Conservation (phyloP, 116 monocot species). For the Posidonia oceanica region DNA sequence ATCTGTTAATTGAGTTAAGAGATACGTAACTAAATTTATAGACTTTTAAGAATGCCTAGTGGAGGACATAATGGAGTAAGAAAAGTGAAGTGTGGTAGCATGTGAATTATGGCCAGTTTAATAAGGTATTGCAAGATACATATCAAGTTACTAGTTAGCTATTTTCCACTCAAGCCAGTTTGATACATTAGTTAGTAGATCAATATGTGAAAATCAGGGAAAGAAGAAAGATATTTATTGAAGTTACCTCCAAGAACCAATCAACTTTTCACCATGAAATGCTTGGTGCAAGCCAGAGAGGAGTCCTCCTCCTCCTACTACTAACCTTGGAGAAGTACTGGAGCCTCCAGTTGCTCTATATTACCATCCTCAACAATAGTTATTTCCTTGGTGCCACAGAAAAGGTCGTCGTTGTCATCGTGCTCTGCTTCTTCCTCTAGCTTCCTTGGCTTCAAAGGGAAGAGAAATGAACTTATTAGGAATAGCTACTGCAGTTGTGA, state of each 20-base stretch:
- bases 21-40: neutral
- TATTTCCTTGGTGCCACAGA: conserved; percentile 4
- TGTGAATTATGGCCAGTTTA: neutral
- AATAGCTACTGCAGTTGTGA: too few relatives aligned
- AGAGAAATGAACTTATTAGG: too few relatives aligned
- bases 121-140: too few relatives aligned
- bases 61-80: neutral
- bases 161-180: neutral
- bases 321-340: conserved; percentile 4
- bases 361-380: conserved; percentile 2
- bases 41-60: neutral
- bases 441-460: neutral
- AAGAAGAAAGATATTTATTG: neutral
- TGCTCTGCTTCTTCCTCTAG: neutral
- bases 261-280: conserved; percentile 83
- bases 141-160: neutral
- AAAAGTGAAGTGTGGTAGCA: neutral
- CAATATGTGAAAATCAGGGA: too few relatives aligned
- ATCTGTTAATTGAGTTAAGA: neutral
- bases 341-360: conserved; percentile 8
- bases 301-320: neutral
- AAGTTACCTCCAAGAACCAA: conserved; percentile 89
- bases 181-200: too few relatives aligned
- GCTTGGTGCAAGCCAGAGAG: conserved; percentile 31
- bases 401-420: neutral